phyloP scores from a whole-genome alignment of 2,329 filamentous ascomycete genomes.

The Sarocladiaceae sp. region DNA sequence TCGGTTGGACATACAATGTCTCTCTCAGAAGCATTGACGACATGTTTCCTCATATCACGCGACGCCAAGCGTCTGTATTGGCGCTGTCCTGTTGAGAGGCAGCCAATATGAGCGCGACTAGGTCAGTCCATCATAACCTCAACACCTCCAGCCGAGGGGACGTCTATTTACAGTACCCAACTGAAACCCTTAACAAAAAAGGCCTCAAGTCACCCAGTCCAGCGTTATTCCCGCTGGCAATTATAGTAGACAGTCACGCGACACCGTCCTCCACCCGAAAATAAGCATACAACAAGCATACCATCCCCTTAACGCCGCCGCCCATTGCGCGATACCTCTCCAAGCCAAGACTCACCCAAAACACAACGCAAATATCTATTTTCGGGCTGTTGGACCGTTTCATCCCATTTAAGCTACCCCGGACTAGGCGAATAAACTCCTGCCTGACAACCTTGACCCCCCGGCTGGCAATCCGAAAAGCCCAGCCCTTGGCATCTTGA shows the following conservation, averaged over 20 bases:
- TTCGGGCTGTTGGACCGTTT: background rate
- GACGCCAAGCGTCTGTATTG: background rate
- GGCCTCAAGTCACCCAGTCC: background rate
- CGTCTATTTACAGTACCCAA: background rate
- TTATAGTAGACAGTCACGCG: background rate
- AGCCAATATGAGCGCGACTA: too few relatives aligned
- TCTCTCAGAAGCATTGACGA: too few relatives aligned
- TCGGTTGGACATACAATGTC: too few relatives aligned
- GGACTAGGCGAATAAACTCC: background rate
- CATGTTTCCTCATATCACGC: too few relatives aligned
- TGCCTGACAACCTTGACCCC: background rate
- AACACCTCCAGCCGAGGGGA: too few relatives aligned
- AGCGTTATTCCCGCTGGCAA: background rate
- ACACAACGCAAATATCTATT: background rate
- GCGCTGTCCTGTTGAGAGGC: background rate
- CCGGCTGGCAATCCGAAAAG: constrained; percentile 5
- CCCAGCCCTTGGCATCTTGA: constrained; percentile 8
- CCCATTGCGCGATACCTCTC: too few relatives aligned
- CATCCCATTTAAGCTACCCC: background rate
- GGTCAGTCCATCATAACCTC: too few relatives aligned
- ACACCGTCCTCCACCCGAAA: background rate
- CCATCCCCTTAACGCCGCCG: background rate
- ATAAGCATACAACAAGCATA: background rate
- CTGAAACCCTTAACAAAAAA: background rate
- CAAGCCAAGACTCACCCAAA: too few relatives aligned